These are phyloP conservation scores for Fusarium odoratissimum DNA, from an alignment of 2,329 filamentous ascomycete species.

Conservation along the genomic window DNA sequence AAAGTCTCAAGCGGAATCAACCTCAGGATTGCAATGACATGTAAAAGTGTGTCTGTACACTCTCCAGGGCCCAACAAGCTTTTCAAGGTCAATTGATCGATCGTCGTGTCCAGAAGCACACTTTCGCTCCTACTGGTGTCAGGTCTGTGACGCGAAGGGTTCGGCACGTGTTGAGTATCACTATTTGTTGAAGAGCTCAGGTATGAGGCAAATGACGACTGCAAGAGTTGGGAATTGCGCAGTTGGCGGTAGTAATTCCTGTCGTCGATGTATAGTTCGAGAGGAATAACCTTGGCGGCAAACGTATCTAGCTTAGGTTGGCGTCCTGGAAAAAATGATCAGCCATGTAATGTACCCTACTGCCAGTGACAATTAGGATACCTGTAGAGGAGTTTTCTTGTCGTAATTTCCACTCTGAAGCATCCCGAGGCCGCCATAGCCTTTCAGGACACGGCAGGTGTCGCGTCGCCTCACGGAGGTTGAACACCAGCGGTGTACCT, in stretches of 20 bases:
- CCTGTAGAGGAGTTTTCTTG: not conserved
- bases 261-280: not conserved
- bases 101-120: not conserved
- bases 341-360: fast-evolving
- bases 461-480: not conserved
- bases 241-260: not conserved
- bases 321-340: fast-evolving
- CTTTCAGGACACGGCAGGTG: not conserved
- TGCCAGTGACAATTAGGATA: fast-evolving
- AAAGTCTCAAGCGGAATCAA: not conserved
- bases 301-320: not conserved
- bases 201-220: not conserved
- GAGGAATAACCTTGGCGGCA: not conserved
- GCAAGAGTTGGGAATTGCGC: fast-evolving
- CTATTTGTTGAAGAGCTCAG: fast-evolving
- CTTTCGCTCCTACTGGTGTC: fast-evolving
- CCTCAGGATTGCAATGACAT: not conserved
- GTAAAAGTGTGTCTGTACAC: fast-evolving
- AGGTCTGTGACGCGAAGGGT: too few species aligned
- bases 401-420: not conserved
- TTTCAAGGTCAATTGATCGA: fast-evolving
- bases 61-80: fast-evolving
- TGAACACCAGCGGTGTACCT: fast-evolving
- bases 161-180: fast-evolving
- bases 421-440: not conserved